These are phyloP conservation scores for Alternaria infectoria DNA, from an alignment of 2,329 filamentous ascomycete species.

Conservation along the genomic window DNA sequence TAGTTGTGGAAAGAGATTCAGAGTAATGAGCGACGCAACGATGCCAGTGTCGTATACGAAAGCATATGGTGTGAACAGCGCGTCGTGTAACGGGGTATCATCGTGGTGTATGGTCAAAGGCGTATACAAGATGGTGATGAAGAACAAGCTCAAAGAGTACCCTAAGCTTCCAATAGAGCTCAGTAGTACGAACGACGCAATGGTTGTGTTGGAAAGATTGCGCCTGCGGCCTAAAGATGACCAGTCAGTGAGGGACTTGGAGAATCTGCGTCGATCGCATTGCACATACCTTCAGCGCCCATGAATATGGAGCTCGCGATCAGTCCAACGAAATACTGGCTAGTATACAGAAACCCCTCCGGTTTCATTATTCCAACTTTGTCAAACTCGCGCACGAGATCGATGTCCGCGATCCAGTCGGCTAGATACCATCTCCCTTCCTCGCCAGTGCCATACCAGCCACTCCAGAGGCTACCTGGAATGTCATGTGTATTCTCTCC, in stretches of 20 bases:
- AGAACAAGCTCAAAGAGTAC: conserved; percentile 69
- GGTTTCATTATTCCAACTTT: conserved; percentile 62
- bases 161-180: conserved; percentile 66
- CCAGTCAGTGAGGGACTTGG: neutral
- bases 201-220: conserved; percentile 56
- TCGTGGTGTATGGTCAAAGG: conserved; percentile 55
- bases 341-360: conserved; percentile 67
- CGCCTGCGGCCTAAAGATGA: conserved; percentile 55
- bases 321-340: conserved; percentile 63
- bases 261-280: neutral
- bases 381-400: conserved; percentile 60
- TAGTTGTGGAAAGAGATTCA: conserved; percentile 48
- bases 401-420: conserved; percentile 62
- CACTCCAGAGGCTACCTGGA: conserved; percentile 50
- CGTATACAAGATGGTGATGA: conserved; percentile 63
- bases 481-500: conserved; percentile 48
- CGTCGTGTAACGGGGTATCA: conserved; percentile 36
- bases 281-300: conserved; percentile 59
- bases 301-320: conserved; percentile 64
- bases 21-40: conserved; percentile 55
- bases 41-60: conserved; percentile 49
- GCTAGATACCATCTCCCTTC: conserved; percentile 49
- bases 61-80: conserved; percentile 43
- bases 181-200: conserved; percentile 65
- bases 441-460: conserved; percentile 48